Base-by-base conservation (phyloP, 371 early-diverging fungal species). In the Conidiobolus incongruus region DNA sequence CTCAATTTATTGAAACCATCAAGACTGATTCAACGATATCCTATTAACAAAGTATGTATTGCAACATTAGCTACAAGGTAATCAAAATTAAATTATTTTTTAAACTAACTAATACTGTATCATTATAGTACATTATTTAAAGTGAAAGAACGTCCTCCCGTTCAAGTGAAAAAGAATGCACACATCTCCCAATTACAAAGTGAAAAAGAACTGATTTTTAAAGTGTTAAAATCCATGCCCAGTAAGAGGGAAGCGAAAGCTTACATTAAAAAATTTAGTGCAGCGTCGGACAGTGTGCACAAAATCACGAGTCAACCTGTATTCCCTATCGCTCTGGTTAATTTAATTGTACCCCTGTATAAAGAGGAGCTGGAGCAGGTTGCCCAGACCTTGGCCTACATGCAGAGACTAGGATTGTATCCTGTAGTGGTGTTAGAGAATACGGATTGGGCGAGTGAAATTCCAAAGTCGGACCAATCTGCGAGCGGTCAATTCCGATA, bases 381-480 rank as follows among this genome's bases (percentile, higher is more conserved):
- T 4, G 69, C 69, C 16, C 58, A 55, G 10, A 77, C 78, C 0
- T 58, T 82, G 21, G 65, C 72, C 21, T 75, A 72, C 35, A 59
- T 80, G 10, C 74, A 74, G 48, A 61, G 66, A 42, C 55, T 84
- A 10, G 81, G 81, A 0, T 45, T 81, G n/a, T 60, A 67, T 32
- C 76, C 82, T 0, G 60, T 88, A 22, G 70, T 77, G 11, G 65
- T 78, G 29, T 47, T 72, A 4, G 73, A 74, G 17, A 70, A 71
- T 52, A 55, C 56, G 10, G 46, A 48, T 7, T 74, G 74, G 68
- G 63, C 58, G 39, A 30, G 11, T 11, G 17, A 41, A 4, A 24
- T 17, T 17, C 23, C 11, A n/a, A 31, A 41, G 8, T 8, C 11
- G 6, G 5, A 41, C 45, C 51, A 23, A 40, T 55, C 31, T 22